Conservation (phyloP, 106 monocot genomes). For the Vanilla planifolia region DNA sequence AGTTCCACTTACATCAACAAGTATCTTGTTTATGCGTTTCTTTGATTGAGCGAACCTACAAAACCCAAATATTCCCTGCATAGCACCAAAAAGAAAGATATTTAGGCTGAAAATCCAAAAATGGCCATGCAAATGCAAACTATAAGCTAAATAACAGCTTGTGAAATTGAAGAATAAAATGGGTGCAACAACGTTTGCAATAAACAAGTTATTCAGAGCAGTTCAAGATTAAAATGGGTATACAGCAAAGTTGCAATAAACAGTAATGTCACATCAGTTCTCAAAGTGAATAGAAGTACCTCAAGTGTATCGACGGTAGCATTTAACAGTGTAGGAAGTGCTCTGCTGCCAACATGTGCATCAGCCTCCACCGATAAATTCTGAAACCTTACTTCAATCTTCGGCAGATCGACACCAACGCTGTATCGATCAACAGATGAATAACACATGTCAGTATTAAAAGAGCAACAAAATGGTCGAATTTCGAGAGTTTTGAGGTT, state of each 20-base stretch:
- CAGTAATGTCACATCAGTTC: conserved; percentile 42
- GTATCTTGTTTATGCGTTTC: conserved; percentile 58
- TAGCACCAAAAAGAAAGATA: conserved; percentile 1
- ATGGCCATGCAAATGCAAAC: not conserved
- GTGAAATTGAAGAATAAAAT: no score
- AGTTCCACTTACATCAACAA: conserved; percentile 55
- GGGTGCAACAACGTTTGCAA: no score
- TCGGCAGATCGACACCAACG: conserved; percentile 74
- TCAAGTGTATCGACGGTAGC: conserved; percentile 5
- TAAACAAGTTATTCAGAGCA: no score
- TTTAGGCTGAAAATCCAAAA: not conserved
- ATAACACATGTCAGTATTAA: not conserved
- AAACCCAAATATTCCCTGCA: conserved; percentile 52
- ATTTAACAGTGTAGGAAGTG: conserved; percentile 19
- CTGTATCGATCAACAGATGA: conserved; percentile 15
- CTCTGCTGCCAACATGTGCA: conserved; percentile 22
- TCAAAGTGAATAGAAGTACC: not conserved
- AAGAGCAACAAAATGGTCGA: not conserved
- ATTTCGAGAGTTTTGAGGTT: not conserved
- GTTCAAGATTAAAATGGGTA: no score
- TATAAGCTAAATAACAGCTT: not conserved
- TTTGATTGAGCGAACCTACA: conserved; percentile 36
- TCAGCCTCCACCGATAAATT: conserved; percentile 57
- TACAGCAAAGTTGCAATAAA: no score
- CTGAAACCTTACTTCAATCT: conserved; percentile 73